Percentiles rank a stretch among this genome's conserved stretches.
phyloP scores from a whole-genome alignment of 2,329 filamentous ascomycete species.

The Xylariaceae sp. region DNA sequence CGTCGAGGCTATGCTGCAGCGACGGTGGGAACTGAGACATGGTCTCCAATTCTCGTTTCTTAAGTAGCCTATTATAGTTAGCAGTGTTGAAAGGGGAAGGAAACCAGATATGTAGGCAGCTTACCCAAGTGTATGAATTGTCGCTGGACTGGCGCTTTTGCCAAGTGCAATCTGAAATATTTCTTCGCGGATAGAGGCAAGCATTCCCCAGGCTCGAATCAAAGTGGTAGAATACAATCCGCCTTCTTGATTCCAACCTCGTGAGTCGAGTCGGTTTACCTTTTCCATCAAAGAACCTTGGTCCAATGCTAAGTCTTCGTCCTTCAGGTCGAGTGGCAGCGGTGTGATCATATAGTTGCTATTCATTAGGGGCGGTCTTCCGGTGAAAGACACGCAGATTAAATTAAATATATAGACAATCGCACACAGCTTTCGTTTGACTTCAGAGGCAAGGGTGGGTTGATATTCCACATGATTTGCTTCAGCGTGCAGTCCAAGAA shows the following conservation, averaged over 20 bases:
- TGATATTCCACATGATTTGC: conserved; percentile 3
- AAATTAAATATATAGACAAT: conserved; percentile 35
- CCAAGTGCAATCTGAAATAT: conserved; percentile 54
- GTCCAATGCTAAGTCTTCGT: conserved; percentile 29
- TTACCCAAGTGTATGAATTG: too few relatives aligned
- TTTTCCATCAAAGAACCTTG: conserved; percentile 27
- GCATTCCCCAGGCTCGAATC: conserved; percentile 29
- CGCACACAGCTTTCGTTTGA: conserved; percentile 29
- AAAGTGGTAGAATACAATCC: conserved; percentile 33
- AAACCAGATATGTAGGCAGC: too few relatives aligned
- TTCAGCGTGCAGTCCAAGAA: conserved; percentile 49
- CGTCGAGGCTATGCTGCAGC: conserved; percentile 36
- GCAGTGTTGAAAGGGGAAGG: background rate
- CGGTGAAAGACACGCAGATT: conserved; percentile 38
- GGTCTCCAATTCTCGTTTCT: conserved; percentile 32
- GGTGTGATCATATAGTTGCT: conserved; percentile 36
- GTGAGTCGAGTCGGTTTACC: conserved; percentile 32
- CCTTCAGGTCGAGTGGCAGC: conserved; percentile 37
- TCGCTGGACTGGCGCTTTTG: conserved; percentile 13
- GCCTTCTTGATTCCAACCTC: conserved; percentile 38
- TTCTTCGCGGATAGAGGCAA: conserved; percentile 52
- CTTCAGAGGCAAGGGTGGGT: conserved; percentile 7
- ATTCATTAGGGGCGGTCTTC: conserved; percentile 38
- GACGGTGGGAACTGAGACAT: conserved; percentile 36
- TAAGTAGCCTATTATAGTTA: conserved; percentile 32